Conservation (phyloP, 805 yeast species). For the Candida tallmaniae region DNA sequence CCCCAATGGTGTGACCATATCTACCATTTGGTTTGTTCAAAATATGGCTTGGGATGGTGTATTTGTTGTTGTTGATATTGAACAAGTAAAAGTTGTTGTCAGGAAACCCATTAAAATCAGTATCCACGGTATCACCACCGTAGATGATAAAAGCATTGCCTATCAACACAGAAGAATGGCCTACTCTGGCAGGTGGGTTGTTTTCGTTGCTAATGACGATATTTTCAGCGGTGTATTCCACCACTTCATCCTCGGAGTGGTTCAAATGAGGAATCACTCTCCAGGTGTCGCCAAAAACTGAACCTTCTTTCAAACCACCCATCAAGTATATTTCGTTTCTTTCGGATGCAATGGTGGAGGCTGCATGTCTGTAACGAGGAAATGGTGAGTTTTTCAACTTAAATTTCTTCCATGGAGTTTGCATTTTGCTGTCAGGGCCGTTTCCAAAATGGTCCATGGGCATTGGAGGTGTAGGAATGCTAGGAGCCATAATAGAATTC, state of each 20-base stretch:
- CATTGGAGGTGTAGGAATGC: slow-evolving; percentile 3
- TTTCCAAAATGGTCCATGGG: slow-evolving; percentile 1
- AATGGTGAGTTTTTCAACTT: slow-evolving; percentile 75
- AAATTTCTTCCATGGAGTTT: slow-evolving; percentile 62
- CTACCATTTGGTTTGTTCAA: slow-evolving; percentile 77
- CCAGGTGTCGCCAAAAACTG: slow-evolving; percentile 97
- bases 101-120: slow-evolving; percentile 68
- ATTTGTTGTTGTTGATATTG: slow-evolving; percentile 47
- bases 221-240: slow-evolving; percentile 26
- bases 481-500: background rate
- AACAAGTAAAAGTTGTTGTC: slow-evolving; percentile 89
- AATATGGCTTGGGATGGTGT: slow-evolving; percentile 42
- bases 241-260: slow-evolving; percentile 17
- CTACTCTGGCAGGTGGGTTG: slow-evolving; percentile 93
- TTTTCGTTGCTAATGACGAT: slow-evolving; percentile 57
- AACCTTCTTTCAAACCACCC: slow-evolving; percentile 93
- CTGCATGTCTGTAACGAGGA: slow-evolving; percentile 92
- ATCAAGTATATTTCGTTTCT: slow-evolving; percentile 79
- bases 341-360: slow-evolving; percentile 71
- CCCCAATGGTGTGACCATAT: slow-evolving; percentile 88
- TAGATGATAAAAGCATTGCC: slow-evolving; percentile 94
- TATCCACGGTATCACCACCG: slow-evolving; percentile 93
- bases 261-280: slow-evolving; percentile 51
- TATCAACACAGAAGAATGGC: slow-evolving; percentile 86
- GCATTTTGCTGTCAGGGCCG: background rate